A percentile compares a stretch with the other conserved stretches of the same genome.
Conservation (phyloP, 2,329 filamentous ascomycete genomes). For the Cladosporium colombiae region DNA sequence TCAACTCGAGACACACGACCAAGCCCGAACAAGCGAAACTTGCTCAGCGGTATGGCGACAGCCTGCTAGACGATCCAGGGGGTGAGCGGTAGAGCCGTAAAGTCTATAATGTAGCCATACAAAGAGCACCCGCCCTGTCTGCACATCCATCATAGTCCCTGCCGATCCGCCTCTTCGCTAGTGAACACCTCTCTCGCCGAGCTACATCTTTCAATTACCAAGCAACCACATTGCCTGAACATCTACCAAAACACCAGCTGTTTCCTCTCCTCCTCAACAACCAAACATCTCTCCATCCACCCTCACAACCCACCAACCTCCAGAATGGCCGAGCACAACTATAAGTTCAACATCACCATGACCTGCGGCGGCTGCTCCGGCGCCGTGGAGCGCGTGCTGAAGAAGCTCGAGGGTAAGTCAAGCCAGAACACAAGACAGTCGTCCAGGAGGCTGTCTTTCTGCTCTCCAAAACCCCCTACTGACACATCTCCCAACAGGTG, state of each 20-base stretch:
- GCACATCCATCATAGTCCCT: not conserved
- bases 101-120: not conserved
- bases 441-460: no score
- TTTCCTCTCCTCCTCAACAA: not conserved
- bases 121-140: not conserved
- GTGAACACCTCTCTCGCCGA: conserved; percentile 10
- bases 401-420: conserved; percentile 58
- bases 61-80: not conserved
- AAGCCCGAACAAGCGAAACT: conserved; percentile 18
- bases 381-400: conserved; percentile 86
- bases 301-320: not conserved
- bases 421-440: no score
- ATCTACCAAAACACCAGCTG: not conserved
- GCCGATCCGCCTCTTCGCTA: not conserved
- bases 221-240: conserved; percentile 4
- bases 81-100: not conserved
- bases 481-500: conserved; percentile 56
- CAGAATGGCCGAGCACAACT: conserved; percentile 78
- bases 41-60: conserved; percentile 17
- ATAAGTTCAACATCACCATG: conserved; percentile 96
- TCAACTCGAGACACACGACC: not conserved
- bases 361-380: conserved; percentile 94
- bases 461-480: not conserved
- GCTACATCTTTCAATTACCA: conserved; percentile 1
- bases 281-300: not conserved